Conservation (phyloP, 805 yeast species). For the Teunomyces atbi region DNA sequence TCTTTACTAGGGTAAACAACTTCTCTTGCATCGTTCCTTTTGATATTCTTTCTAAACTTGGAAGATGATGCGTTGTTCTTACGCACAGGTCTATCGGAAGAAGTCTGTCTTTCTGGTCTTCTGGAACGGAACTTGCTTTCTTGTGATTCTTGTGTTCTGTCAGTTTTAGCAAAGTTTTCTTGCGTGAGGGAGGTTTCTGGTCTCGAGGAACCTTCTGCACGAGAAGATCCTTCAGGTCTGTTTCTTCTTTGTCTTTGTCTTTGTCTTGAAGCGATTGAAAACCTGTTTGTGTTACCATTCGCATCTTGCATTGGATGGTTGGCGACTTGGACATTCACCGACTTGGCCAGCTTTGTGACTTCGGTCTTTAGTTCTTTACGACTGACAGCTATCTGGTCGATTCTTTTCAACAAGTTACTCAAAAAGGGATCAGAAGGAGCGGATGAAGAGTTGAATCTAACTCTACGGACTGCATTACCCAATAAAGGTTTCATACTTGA, state of each 20-base stretch:
- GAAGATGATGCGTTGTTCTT: constrained; percentile 4
- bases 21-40: neutral
- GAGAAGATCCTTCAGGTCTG: constrained; percentile 5
- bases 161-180: neutral
- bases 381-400: constrained; percentile 29
- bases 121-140: neutral
- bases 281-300: neutral
- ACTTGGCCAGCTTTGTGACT: constrained; percentile 1
- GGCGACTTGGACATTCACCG: neutral
- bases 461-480: constrained; percentile 5
- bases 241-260: constrained; percentile 7
- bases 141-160: constrained; percentile 1
- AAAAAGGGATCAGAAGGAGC: constrained; percentile 19
- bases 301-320: constrained; percentile 2
- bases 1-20: constrained; percentile 6
- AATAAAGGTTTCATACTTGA: constrained; percentile 1
- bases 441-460: constrained; percentile 9
- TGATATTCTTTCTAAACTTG: neutral
- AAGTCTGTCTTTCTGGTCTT: constrained; percentile 6
- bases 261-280: neutral
- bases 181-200: neutral
- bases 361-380: constrained; percentile 9
- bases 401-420: constrained; percentile 36
- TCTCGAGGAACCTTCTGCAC: constrained; percentile 1
- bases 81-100: neutral